Percentiles rank a stretch among this genome's conserved stretches.
Evolutionary conservation across 768 basidiomycete genomes (phyloP).

Genomic region (Hypholoma sublateritium): DNA sequence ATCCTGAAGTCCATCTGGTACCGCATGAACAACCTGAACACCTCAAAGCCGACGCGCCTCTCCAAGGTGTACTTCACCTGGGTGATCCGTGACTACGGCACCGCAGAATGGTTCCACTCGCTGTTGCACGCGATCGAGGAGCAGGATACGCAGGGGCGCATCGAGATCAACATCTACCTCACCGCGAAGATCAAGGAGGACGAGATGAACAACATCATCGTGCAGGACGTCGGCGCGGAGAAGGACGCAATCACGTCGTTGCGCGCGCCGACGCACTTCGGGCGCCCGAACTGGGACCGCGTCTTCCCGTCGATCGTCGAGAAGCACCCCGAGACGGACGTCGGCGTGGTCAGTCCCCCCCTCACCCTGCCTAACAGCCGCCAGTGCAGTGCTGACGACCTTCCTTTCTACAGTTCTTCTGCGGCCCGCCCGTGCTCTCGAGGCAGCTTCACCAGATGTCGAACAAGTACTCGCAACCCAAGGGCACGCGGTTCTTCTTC

Average conservation of each 20-base stretch:
- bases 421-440: slow-evolving; percentile 76
- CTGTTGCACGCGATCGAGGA: slow-evolving; percentile 91
- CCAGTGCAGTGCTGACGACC: background rate
- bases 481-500: slow-evolving; percentile 85
- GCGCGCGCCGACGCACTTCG: slow-evolving; percentile 90
- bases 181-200: slow-evolving; percentile 90
- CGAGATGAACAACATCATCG: slow-evolving; percentile 92
- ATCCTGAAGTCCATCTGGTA: slow-evolving; percentile 95
- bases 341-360: slow-evolving; percentile 70
- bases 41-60: slow-evolving; percentile 73
- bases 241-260: slow-evolving; percentile 89
- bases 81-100: slow-evolving; percentile 93
- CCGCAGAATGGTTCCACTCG: slow-evolving; percentile 93
- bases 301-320: slow-evolving; percentile 72
- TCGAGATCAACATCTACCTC: slow-evolving; percentile 94
- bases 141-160: slow-evolving; percentile 80
- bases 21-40: slow-evolving; percentile 86
- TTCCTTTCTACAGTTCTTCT: slow-evolving; percentile 63
- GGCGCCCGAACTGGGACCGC: slow-evolving; percentile 84
- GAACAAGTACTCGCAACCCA: slow-evolving; percentile 82
- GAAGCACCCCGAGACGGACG: slow-evolving; percentile 86
- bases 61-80: slow-evolving; percentile 94
- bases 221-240: slow-evolving; percentile 88
- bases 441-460: slow-evolving; percentile 71
- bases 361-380: background rate